These are phyloP conservation scores for Boletus calvinii DNA, from an alignment of 1,284 basidiomycete genomes.

Conservation along the genomic window DNA sequence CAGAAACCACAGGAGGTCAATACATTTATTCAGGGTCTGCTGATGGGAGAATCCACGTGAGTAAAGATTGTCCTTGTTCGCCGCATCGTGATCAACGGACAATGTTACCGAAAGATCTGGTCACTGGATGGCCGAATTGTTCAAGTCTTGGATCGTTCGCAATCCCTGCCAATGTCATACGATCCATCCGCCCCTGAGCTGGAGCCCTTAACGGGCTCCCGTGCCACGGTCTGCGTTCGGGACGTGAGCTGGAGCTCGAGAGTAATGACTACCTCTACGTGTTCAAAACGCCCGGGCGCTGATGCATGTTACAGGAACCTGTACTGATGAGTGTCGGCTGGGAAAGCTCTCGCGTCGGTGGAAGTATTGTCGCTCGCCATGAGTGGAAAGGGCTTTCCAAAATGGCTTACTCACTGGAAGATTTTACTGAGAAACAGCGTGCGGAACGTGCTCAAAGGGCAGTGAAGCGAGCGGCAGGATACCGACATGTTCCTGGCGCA, in stretches of 20 bases:
- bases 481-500: constrained; percentile 31
- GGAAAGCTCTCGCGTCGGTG: constrained; percentile 74
- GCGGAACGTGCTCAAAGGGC: constrained; percentile 34
- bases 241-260: constrained; percentile 91
- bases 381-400: constrained; percentile 92
- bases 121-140: constrained; percentile 86
- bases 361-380: constrained; percentile 83
- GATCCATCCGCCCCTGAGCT: constrained; percentile 63
- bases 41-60: constrained; percentile 80
- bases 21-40: constrained; percentile 94
- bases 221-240: constrained; percentile 64
- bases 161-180: constrained; percentile 68
- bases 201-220: constrained; percentile 23
- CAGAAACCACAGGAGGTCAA: constrained; percentile 86
- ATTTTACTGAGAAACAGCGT: constrained; percentile 63
- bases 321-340: constrained; percentile 90
- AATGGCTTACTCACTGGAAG: constrained; percentile 64
- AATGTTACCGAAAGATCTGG: constrained; percentile 70
- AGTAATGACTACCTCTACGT: constrained; percentile 33
- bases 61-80: constrained; percentile 24
- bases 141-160: constrained; percentile 81
- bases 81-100: constrained; percentile 1
- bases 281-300: constrained; percentile 5
- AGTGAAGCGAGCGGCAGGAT: constrained; percentile 12
- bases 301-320: constrained; percentile 61